These are phyloP conservation scores for Ceratobasidium sp. DNA, from an alignment of 1,284 basidiomycete genomes.

Conservation along the genomic window DNA sequence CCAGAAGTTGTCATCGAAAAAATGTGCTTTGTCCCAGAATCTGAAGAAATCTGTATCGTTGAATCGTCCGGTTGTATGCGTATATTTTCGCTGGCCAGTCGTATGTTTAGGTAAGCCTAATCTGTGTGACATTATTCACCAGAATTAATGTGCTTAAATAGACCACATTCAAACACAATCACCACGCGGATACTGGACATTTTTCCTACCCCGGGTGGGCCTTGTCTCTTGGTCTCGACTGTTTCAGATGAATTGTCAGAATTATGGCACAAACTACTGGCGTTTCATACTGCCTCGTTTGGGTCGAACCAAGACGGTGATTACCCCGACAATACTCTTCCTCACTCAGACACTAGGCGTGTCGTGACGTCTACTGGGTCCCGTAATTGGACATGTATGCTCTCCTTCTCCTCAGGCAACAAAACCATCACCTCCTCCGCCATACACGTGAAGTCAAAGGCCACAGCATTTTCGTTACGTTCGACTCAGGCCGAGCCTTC, in stretches of 20 bases:
- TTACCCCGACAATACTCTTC: conserved; percentile 51
- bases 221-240: conserved; percentile 52
- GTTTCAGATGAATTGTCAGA: conserved; percentile 50
- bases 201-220: conserved; percentile 8
- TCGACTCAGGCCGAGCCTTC: conserved; percentile 15
- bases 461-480: conserved; percentile 67
- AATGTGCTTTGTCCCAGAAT: conserved; percentile 41
- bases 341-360: conserved; percentile 52
- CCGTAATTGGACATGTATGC: conserved; percentile 61
- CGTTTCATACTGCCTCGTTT: conserved; percentile 70
- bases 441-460: conserved; percentile 66
- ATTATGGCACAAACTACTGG: conserved; percentile 52
- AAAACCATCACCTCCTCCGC: conserved; percentile 60
- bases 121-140: no score
- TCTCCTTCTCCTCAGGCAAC: conserved; percentile 57
- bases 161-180: not conserved
- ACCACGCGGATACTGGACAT: not conserved
- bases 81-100: conserved; percentile 47
- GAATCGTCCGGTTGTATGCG: conserved; percentile 44
- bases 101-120: conserved; percentile 49
- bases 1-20: conserved; percentile 16
- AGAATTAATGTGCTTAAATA: not conserved
- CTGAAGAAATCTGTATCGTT: conserved; percentile 46
- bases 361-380: conserved; percentile 64
- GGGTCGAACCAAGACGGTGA: conserved; percentile 64